A percentile compares a stretch with the other conserved stretches of the same genome.
These are phyloP conservation scores for Emericellopsis terricola DNA, from an alignment of 495 filamentous ascomycete genomes.

Conservation along the genomic window DNA sequence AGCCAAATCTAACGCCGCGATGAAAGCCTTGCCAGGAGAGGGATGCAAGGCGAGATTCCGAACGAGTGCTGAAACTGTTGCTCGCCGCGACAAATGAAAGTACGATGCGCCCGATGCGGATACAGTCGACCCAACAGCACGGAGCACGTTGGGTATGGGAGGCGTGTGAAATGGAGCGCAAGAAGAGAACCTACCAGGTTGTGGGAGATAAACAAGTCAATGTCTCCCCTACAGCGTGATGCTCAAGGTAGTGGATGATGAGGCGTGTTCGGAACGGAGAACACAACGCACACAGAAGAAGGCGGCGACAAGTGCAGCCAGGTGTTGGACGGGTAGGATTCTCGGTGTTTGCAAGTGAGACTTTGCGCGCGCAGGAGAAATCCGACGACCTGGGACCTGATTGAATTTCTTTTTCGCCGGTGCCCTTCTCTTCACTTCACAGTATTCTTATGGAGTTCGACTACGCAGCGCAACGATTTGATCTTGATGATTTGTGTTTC, in stretches of 20 bases:
- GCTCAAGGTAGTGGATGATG: constrained; percentile 14
- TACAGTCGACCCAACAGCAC: constrained; percentile 3
- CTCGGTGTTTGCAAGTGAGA: background rate
- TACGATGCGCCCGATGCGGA: too few species aligned
- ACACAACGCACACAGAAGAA: constrained; percentile 11
- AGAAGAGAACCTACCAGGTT: constrained; percentile 40
- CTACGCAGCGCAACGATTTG: constrained; percentile 8
- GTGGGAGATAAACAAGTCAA: constrained; percentile 96
- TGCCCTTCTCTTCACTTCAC: constrained; percentile 1
- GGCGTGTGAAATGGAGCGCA: background rate
- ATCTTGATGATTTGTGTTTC: constrained; percentile 11
- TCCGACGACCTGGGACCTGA: too few species aligned
- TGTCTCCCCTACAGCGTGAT: constrained; percentile 71
- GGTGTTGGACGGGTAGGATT: constrained; percentile 1
- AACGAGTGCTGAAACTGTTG: constrained; percentile 1
- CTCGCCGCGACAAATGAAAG: too few species aligned
- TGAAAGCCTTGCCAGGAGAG: background rate
- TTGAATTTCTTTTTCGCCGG: too few species aligned
- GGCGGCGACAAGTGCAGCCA: constrained; percentile 8
- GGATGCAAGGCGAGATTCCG: background rate
- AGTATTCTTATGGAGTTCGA: constrained; percentile 1
- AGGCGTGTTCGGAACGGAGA: constrained; percentile 8
- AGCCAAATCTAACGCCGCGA: constrained; percentile 5
- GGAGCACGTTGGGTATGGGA: constrained; percentile 1
- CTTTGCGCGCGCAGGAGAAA: too few species aligned